Evolutionary conservation across 768 basidiomycete species (phyloP), one percentile per base, ranked within the genome.

Genomic region (Mycena crocata): DNA sequence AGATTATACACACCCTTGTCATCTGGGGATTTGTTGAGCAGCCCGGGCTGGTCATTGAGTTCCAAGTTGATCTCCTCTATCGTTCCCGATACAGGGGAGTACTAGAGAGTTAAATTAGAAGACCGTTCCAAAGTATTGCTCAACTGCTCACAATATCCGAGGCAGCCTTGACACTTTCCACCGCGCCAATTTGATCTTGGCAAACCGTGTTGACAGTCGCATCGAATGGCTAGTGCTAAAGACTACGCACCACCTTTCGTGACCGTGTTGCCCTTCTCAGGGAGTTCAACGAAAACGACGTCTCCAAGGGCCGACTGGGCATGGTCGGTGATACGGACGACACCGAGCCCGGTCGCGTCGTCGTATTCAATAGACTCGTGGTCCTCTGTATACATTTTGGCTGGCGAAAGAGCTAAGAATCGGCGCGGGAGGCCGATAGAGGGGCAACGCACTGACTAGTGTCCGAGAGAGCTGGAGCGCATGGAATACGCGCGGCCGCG

Each of bases 251-350:
- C 94, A 71, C 93, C 94, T 78, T 92, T 83, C 10, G 75, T 75
- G 58, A 98, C 82, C 63, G 86, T 76, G 0, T 85, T 82, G 6
- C 92, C 95, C 12, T 85, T 75, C 13, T 75, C 71, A 1, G 94
- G 93, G 51, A 99, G 86, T 77, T 99, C 98, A 51, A 99, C 96
- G 80, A 94, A 99, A 50, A 99, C 98, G 56, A 99, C 95, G 77
- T 99, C 98, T 34, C 98, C 98, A 3, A 99, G 86, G 35, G 90
- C 89, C 52, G 90, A 85, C 78, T 98, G 95, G 2, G 98, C 98
- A 75, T 98, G 93, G 75, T 97, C 83, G 19, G 98, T 98, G 75
- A 99, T 93, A 45, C 89, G 87, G 46, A 99, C 84, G 10, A 87
- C 91, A 39, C 95, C 97, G 31, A 95, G 71, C 39, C 90, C 89